phyloP scores from a whole-genome alignment of 2,329 filamentous ascomycete species.

The Cladophialophora exuberans region DNA sequence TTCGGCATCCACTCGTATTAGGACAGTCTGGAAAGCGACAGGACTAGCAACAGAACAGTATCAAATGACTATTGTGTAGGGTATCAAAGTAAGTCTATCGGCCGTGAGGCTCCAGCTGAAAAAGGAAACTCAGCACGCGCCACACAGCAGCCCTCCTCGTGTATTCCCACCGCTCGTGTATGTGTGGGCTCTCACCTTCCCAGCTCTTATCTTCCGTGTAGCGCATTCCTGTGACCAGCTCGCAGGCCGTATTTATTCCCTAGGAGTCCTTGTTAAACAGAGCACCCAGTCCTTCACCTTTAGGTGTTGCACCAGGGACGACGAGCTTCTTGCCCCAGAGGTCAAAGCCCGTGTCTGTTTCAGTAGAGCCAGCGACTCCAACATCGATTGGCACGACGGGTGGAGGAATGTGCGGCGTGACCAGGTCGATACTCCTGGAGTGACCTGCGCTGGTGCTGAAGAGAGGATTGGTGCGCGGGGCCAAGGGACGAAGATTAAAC shows the following conservation, averaged over 20 bases:
- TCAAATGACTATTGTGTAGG: too few relatives aligned
- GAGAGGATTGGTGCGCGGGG: conserved; percentile 45
- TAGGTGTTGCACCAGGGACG: conserved; percentile 12
- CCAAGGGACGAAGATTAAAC: conserved; percentile 43
- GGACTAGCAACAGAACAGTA: too few relatives aligned
- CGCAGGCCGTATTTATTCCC: not conserved
- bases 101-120: too few relatives aligned
- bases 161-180: too few relatives aligned
- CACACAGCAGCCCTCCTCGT: too few relatives aligned
- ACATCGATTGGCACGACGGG: conserved; percentile 8
- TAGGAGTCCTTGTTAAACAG: conserved; percentile 19
- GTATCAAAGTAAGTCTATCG: too few relatives aligned
- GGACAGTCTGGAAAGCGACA: too few relatives aligned
- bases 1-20: too few relatives aligned
- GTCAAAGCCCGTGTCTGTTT: conserved; percentile 6
- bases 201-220: too few relatives aligned
- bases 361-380: conserved; percentile 2
- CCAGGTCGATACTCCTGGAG: conserved; percentile 41
- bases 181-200: too few relatives aligned
- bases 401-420: conserved; percentile 43
- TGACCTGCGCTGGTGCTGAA: conserved; percentile 38
- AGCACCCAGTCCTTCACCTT: conserved; percentile 25
- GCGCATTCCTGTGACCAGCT: too few relatives aligned
- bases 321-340: conserved; percentile 30
- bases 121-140: too few relatives aligned